These are phyloP conservation scores for Phlyctochytrium planicorne DNA, from an alignment of 192 early-diverging fungal genomes.

Conservation along the genomic window DNA sequence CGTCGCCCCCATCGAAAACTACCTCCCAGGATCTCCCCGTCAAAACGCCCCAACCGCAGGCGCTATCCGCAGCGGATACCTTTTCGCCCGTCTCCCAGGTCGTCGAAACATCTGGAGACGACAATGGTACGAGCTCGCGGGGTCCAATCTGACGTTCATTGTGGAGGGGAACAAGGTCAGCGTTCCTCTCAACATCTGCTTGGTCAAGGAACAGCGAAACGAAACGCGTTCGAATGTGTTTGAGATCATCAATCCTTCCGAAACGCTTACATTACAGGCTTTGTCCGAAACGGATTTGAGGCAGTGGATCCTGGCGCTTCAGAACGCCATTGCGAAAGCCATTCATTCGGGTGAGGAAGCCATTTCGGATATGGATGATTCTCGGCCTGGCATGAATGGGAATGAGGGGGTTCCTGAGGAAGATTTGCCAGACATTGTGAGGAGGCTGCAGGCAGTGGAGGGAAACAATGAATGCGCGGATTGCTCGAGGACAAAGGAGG, in stretches of 20 bases:
- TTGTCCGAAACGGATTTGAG: slow-evolving; percentile 63
- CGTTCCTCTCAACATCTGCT: slow-evolving; percentile 5
- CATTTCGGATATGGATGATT: not conserved
- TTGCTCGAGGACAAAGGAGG: not conserved
- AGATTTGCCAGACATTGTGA: not conserved
- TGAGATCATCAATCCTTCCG: slow-evolving; percentile 54
- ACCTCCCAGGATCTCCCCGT: slow-evolving; percentile 6
- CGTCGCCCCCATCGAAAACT: not conserved
- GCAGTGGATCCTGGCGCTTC: slow-evolving; percentile 54
- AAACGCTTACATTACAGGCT: slow-evolving; percentile 58
- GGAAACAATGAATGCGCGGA: slow-evolving; percentile 7
- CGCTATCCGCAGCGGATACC: slow-evolving; percentile 2
- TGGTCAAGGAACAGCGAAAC: slow-evolving; percentile 11
- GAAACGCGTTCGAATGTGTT: slow-evolving; percentile 60
- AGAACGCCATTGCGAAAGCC: slow-evolving; percentile 40
- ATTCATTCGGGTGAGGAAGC: slow-evolving; percentile 2
- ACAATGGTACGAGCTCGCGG: slow-evolving; percentile 68
- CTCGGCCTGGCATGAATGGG: not conserved
- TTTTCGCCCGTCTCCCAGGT: slow-evolving; percentile 47
- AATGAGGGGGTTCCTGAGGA: not conserved
- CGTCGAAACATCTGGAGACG: slow-evolving; percentile 75
- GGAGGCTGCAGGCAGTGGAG: not conserved
- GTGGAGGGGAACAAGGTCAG: slow-evolving; percentile 5
- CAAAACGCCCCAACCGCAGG: slow-evolving; percentile 2
- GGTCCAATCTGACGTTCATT: slow-evolving; percentile 65